These are phyloP conservation scores for Penicillium steckii DNA, from an alignment of 495 filamentous ascomycete species.

Conservation along the genomic window DNA sequence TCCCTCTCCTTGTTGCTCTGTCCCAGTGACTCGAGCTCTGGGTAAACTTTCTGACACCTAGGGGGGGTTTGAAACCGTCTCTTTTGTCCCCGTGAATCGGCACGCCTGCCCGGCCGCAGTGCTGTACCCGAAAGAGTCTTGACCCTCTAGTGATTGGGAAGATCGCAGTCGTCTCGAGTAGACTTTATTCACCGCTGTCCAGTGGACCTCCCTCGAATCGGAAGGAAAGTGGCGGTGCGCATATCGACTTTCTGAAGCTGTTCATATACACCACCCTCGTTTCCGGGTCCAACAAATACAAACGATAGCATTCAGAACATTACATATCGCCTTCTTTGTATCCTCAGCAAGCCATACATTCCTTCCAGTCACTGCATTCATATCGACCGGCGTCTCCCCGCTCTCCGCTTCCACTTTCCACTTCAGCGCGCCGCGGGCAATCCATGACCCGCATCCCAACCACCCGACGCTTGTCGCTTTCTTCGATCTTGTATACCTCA, in stretches of 20 bases:
- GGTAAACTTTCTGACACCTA: constrained; percentile 5
- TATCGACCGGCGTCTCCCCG: constrained; percentile 16
- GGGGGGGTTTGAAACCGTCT: constrained; percentile 18
- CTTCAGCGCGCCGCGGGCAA: constrained; percentile 23
- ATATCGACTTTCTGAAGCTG: constrained; percentile 10
- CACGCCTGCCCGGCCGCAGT: constrained; percentile 40
- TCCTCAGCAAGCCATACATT: not conserved
- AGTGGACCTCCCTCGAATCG: not conserved
- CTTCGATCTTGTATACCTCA: constrained; percentile 14
- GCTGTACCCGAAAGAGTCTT: constrained; percentile 53
- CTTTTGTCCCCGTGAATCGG: constrained; percentile 20
- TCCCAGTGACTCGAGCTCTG: constrained; percentile 22
- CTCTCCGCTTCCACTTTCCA: constrained; percentile 71
- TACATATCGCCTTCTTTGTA: no score
- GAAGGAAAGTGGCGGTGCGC: constrained; percentile 18
- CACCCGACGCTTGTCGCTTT: constrained; percentile 30
- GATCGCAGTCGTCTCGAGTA: constrained; percentile 10
- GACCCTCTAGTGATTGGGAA: constrained; percentile 42
- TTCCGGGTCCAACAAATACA: no score
- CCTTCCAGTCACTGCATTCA: not conserved
- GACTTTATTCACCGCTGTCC: not conserved
- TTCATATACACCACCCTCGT: constrained; percentile 21
- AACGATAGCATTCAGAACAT: no score
- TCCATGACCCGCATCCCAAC: constrained; percentile 35
- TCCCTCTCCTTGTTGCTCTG: constrained; percentile 2